Percentiles rank a stretch among this genome's conserved stretches.
These are phyloP conservation scores for Vigna angularis DNA, from an alignment of 306 rosid genomes.

Conservation along the genomic window DNA sequence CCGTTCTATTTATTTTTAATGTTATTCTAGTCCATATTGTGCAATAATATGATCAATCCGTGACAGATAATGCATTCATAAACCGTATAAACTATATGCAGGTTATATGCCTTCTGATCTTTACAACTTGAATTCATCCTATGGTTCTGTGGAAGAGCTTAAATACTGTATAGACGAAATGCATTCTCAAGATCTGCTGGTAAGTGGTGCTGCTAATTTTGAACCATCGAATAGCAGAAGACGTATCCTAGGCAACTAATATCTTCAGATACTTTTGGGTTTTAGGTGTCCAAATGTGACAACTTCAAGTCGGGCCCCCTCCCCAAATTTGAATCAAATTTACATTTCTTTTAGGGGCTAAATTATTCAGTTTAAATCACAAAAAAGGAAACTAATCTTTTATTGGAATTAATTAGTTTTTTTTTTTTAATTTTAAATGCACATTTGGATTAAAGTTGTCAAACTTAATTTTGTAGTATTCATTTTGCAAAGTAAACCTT, in stretches of 20 bases:
- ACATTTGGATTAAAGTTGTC: no score
- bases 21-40: conserved; percentile 1
- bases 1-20: neutral
- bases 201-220: conserved; percentile 47
- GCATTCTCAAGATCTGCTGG: conserved; percentile 79
- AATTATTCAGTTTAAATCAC: conserved; percentile 28
- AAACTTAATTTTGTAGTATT: no score
- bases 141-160: conserved; percentile 78
- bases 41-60: conserved; percentile 24
- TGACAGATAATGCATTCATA: conserved; percentile 34
- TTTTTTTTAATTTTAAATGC: conserved; percentile 26
- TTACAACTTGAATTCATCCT: conserved; percentile 79
- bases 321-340: neutral
- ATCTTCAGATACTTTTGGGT: conserved; percentile 22
- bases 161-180: conserved; percentile 68
- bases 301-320: neutral
- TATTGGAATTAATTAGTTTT: neutral
- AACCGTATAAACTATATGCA: conserved; percentile 48
- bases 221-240: conserved; percentile 36
- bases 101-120: conserved; percentile 92
- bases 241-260: conserved; percentile 17
- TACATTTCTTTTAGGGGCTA: conserved; percentile 30
- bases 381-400: conserved; percentile 15
- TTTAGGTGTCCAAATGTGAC: conserved; percentile 18
- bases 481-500: no score